Evolutionary conservation across 2,329 filamentous ascomycete species (phyloP).

Genomic region (Ilyonectria destructans): DNA sequence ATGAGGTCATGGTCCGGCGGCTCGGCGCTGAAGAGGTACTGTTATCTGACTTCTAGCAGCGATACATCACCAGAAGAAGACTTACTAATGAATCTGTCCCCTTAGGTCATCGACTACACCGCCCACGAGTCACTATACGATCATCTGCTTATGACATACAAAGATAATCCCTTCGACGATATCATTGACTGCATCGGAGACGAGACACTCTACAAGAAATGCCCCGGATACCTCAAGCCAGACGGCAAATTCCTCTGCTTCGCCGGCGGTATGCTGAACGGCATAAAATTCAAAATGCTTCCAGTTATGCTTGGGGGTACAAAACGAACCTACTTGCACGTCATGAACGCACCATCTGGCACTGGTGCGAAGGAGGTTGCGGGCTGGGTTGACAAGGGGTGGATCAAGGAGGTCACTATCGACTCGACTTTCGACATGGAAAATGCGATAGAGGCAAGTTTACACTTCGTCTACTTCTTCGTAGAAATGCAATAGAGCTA

Average conservation of each 20-base stretch:
- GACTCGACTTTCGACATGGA: conserved; percentile 41
- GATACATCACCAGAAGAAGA: neutral
- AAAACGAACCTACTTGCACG: neutral
- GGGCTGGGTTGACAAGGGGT: conserved; percentile 28
- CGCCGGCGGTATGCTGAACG: conserved; percentile 32
- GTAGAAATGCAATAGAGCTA: neutral
- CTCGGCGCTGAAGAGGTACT: conserved; percentile 47
- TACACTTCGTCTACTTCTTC: too few relatives aligned
- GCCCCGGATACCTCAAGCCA: conserved; percentile 41
- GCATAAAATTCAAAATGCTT: neutral
- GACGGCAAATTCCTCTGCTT: conserved; percentile 44
- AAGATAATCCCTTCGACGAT: conserved; percentile 34
- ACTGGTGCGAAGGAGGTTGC: conserved; percentile 23
- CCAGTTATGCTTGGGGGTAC: neutral
- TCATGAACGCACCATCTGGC: conserved; percentile 11
- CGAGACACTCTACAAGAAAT: conserved; percentile 41
- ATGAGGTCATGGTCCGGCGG: conserved; percentile 41
- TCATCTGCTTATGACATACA: conserved; percentile 26
- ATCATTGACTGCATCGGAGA: conserved; percentile 47
- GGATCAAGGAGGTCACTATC: conserved; percentile 36
- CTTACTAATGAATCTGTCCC: neutral
- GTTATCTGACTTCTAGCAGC: neutral
- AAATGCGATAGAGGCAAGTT: conserved; percentile 21
- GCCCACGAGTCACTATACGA: conserved; percentile 38
- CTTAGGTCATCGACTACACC: conserved; percentile 46